Conservation (phyloP, 2,329 filamentous ascomycete genomes). For the Alternaria rosae region DNA sequence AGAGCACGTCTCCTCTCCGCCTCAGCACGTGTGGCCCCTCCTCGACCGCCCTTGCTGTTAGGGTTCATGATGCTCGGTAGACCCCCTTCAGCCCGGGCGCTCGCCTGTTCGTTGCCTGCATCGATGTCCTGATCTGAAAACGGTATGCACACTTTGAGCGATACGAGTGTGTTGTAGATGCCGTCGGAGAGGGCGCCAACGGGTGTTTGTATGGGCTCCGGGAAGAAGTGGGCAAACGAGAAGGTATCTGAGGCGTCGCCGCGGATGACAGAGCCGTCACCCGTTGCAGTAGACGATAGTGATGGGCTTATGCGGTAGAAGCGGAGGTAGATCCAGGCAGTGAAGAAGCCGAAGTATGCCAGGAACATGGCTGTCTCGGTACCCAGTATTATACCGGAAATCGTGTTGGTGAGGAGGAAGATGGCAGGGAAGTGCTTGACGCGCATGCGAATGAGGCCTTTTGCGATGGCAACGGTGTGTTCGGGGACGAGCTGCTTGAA, state of each 20-base stretch:
- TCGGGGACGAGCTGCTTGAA: slow-evolving; percentile 98
- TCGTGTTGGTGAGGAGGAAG: slow-evolving; percentile 74
- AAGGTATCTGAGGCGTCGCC: slow-evolving; percentile 97
- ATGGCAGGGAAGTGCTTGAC: slow-evolving; percentile 82
- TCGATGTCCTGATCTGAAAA: slow-evolving; percentile 84
- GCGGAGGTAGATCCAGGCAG: slow-evolving; percentile 93
- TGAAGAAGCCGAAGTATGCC: slow-evolving; percentile 80
- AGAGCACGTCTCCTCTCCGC: slow-evolving; percentile 88
- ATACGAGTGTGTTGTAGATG: slow-evolving; percentile 77
- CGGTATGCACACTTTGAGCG: slow-evolving; percentile 79
- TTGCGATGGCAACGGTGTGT: slow-evolving; percentile 94
- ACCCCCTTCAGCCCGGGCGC: slow-evolving; percentile 67
- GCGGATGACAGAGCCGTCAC: slow-evolving; percentile 65
- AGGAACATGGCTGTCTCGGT: slow-evolving; percentile 82
- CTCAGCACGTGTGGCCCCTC: slow-evolving; percentile 78
- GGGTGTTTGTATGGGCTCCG: slow-evolving; percentile 79
- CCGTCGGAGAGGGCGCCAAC: slow-evolving; percentile 76
- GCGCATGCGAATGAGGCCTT: slow-evolving; percentile 85
- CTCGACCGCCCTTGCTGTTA: slow-evolving; percentile 58
- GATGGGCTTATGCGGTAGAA: slow-evolving; percentile 84
- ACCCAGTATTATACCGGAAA: slow-evolving; percentile 69
- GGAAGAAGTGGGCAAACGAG: slow-evolving; percentile 95
- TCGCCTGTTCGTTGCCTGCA: slow-evolving; percentile 74
- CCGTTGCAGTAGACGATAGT: slow-evolving; percentile 61
- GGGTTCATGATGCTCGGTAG: slow-evolving; percentile 66